phyloP scores from a whole-genome alignment of 2,329 filamentous ascomycete species.

The Helotiales sp. region DNA sequence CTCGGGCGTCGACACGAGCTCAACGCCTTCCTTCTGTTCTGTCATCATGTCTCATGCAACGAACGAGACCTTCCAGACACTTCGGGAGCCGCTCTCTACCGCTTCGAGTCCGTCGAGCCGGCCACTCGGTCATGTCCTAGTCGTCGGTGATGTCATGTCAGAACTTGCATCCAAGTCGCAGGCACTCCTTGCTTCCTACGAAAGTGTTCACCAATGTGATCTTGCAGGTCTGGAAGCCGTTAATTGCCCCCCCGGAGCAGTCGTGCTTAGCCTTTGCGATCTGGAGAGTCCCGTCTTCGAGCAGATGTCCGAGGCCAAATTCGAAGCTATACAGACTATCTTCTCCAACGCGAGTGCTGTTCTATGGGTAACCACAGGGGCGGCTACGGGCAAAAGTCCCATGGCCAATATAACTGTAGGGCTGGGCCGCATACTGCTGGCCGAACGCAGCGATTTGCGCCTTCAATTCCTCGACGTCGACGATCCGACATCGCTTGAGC shows the following conservation, averaged over 20 bases:
- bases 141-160: neutral
- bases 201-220: neutral
- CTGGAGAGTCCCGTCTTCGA: slow-evolving; percentile 8
- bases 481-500: neutral
- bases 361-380: slow-evolving; percentile 7
- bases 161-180: neutral
- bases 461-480: neutral
- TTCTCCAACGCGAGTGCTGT: neutral
- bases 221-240: neutral
- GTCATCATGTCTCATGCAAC: neutral
- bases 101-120: neutral
- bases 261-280: slow-evolving; percentile 9
- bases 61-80: neutral
- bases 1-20: slow-evolving; percentile 38
- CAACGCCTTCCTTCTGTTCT: neutral
- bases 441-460: neutral
- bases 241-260: neutral
- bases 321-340: neutral
- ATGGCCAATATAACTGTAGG: slow-evolving; percentile 5
- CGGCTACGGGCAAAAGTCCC: neutral
- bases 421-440: neutral
- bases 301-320: neutral
- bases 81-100: slow-evolving; percentile 5
- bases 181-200: neutral
- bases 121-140: neutral